Percentiles rank a stretch among this genome's conserved stretches.
These are phyloP conservation scores for Tubosaeta sp. DNA, from an alignment of 768 basidiomycete genomes.

Conservation along the genomic window DNA sequence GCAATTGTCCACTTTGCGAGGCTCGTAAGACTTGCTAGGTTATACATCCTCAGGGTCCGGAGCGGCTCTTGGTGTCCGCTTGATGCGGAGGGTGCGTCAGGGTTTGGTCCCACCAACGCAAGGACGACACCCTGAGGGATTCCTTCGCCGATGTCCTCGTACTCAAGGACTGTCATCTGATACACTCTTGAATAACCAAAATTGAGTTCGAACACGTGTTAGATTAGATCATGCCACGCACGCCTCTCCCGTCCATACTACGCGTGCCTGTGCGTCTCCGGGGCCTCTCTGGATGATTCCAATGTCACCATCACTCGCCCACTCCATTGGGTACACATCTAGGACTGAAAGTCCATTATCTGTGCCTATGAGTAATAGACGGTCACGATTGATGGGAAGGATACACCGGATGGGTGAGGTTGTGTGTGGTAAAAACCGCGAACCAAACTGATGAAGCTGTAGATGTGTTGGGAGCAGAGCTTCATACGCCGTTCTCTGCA, in stretches of 20 bases:
- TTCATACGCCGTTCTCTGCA: conserved; percentile 43
- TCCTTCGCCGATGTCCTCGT: conserved; percentile 51
- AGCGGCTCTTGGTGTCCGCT: conserved; percentile 51
- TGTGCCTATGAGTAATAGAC: conserved; percentile 71
- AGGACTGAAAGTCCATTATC: conserved; percentile 78
- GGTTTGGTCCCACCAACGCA: conserved; percentile 64
- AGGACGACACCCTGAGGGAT: conserved; percentile 72
- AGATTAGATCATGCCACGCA: conserved; percentile 29
- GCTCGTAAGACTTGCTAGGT: conserved; percentile 66
- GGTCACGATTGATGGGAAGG: conserved; percentile 62
- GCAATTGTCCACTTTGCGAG: conserved; percentile 71
- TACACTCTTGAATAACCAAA: conserved; percentile 47
- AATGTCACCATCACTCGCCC: conserved; percentile 42
- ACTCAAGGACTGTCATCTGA: conserved; percentile 74
- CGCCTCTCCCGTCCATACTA: conserved; percentile 79
- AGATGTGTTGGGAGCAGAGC: conserved; percentile 59
- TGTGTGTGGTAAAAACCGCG: conserved; percentile 79
- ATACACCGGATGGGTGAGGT: conserved; percentile 71
- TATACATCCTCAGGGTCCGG: conserved; percentile 76
- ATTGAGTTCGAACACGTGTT: background rate
- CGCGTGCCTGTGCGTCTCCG: conserved; percentile 61
- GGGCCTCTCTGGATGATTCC: conserved; percentile 52
- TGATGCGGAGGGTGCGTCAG: conserved; percentile 37
- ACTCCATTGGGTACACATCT: conserved; percentile 77
- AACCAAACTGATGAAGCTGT: conserved; percentile 74